Evolutionary conservation across 73 alveolate genomes (phyloP).

Genomic region (Diophrys appendiculata): DNA sequence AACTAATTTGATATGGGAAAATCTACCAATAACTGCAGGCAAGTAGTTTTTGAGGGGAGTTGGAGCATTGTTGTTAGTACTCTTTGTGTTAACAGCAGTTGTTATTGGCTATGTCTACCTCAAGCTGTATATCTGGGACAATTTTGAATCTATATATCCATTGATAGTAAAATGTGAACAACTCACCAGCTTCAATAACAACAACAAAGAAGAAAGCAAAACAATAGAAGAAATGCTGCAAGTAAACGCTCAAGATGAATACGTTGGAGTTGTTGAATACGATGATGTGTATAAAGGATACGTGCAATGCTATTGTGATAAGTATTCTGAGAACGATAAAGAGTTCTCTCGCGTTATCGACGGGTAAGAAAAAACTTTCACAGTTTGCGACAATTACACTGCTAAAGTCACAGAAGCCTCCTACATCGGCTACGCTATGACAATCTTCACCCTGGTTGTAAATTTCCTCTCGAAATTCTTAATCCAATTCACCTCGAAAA

Average conservation of each 20-base stretch:
- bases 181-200: neutral
- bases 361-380: neutral
- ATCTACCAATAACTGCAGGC: neutral
- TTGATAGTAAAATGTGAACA: neutral
- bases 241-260: neutral
- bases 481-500: neutral
- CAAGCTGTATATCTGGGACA: neutral
- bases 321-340: too few species aligned
- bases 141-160: neutral
- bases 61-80: neutral
- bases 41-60: neutral
- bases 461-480: neutral
- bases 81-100: neutral
- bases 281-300: neutral
- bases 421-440: neutral
- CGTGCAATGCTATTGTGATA: neutral
- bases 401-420: neutral
- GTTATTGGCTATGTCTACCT: neutral
- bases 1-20: conserved; percentile 46
- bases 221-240: neutral
- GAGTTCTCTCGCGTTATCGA: too few species aligned
- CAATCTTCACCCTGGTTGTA: neutral
- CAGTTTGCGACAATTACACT: neutral
- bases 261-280: neutral
- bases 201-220: too few species aligned